Evolutionary conservation across 495 filamentous ascomycete species (phyloP).

Genomic region (Hypoxylon rickii): DNA sequence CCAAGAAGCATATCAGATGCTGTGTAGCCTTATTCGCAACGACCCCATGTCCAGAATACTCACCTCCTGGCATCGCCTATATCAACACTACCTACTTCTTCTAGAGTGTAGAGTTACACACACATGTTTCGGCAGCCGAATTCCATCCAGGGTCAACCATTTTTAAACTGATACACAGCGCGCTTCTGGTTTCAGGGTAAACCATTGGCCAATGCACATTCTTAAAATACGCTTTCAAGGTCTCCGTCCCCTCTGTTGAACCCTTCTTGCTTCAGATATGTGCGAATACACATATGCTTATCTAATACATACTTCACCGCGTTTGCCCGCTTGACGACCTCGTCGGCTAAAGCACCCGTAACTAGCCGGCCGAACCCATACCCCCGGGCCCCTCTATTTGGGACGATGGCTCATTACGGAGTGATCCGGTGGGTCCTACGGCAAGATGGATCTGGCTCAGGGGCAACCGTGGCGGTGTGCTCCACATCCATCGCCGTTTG

Average conservation of each 20-base stretch:
- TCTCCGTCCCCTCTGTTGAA: too few relatives aligned
- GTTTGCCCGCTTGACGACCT: not conserved
- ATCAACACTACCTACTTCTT: not conserved
- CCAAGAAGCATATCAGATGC: not conserved
- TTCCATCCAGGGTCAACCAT: not conserved
- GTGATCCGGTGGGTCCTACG: not conserved
- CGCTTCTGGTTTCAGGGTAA: not conserved
- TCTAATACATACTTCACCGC: not conserved
- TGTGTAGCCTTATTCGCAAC: not conserved
- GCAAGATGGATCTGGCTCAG: not conserved
- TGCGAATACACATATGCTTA: not conserved
- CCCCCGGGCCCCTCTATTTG: not conserved
- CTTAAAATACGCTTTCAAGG: not conserved
- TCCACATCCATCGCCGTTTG: not conserved
- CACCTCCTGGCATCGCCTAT: not conserved
- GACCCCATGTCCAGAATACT: not conserved
- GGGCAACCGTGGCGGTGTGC: not conserved
- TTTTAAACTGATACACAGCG: not conserved
- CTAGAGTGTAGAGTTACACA: constrained; percentile 3
- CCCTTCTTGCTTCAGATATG: too few relatives aligned
- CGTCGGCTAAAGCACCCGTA: not conserved
- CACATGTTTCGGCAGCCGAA: constrained; percentile 26
- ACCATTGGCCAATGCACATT: not conserved
- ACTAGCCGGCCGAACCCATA: not conserved
- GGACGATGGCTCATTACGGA: not conserved